phyloP scores from a whole-genome alignment of 108 stramenopile genomes.

The Nitzschia palea region DNA sequence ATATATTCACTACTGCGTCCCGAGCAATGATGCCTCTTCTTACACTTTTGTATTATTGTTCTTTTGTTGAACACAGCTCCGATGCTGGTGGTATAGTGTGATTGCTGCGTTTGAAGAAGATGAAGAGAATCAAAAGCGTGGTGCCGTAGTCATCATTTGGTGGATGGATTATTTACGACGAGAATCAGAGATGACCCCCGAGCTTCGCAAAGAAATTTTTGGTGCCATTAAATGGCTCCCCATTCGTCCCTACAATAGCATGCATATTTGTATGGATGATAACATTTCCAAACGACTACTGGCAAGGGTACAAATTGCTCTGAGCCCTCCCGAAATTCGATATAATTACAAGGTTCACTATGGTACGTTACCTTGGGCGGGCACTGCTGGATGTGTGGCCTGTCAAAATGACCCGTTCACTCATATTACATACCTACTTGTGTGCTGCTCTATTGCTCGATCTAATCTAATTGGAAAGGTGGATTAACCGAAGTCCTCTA shows the following conservation, averaged over 20 bases:
- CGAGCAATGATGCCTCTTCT: neutral
- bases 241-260: conserved; percentile 7
- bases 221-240: conserved; percentile 5
- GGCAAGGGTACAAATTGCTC: neutral
- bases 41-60: neutral
- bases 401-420: too few species aligned
- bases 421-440: too few species aligned
- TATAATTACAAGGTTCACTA: conserved; percentile 7
- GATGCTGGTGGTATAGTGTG: conserved; percentile 13
- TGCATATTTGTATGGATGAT: conserved; percentile 12
- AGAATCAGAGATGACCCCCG: conserved; percentile 3
- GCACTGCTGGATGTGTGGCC: too few species aligned
- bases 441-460: too few species aligned
- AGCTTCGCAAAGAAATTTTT: conserved; percentile 8
- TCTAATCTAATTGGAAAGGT: too few species aligned
- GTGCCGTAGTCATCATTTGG: conserved; percentile 11
- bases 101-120: conserved; percentile 20
- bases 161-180: conserved; percentile 5
- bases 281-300: neutral
- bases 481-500: conserved; percentile 13
- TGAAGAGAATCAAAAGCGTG: conserved; percentile 16
- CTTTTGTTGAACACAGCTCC: neutral
- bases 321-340: conserved; percentile 5
- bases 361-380: too few species aligned
- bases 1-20: too few species aligned